These are phyloP conservation scores for Sphagnum magellanicum DNA, from an alignment of 228 moss, liverwort and hornwort species.

Conservation along the genomic window DNA sequence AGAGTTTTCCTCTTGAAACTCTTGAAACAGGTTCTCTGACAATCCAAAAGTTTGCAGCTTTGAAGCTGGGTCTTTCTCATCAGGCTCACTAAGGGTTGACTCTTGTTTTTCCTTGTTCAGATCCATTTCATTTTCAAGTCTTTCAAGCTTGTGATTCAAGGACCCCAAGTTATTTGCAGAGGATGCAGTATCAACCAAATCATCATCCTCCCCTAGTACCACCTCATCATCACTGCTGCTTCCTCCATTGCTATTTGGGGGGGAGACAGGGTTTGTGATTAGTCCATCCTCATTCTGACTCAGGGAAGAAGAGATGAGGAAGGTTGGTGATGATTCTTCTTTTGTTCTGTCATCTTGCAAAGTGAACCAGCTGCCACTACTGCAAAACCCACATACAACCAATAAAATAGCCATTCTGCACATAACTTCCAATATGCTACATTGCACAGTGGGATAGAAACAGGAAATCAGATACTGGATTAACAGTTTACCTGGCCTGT, in stretches of 20 bases:
- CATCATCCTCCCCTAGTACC: slow-evolving; percentile 49
- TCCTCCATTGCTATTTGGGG: slow-evolving; percentile 45
- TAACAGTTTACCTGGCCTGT: slow-evolving; percentile 28
- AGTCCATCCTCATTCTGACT: slow-evolving; percentile 37
- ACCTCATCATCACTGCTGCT: slow-evolving; percentile 60
- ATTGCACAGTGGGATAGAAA: background rate
- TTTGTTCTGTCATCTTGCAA: slow-evolving; percentile 44
- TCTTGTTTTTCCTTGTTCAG: slow-evolving; percentile 15
- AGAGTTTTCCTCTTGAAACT: slow-evolving; percentile 13
- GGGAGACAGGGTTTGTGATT: slow-evolving; percentile 29
- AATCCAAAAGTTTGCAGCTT: slow-evolving; percentile 34
- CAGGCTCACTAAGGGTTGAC: slow-evolving; percentile 7
- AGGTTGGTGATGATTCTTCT: slow-evolving; percentile 27
- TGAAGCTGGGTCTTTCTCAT: slow-evolving; percentile 21
- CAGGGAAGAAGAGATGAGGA: slow-evolving; percentile 36
- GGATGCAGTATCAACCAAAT: slow-evolving; percentile 43
- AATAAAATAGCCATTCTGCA: background rate
- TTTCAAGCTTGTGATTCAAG: slow-evolving; percentile 15
- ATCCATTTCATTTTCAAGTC: slow-evolving; percentile 18
- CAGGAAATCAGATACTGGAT: background rate
- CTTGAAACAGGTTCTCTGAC: slow-evolving; percentile 29
- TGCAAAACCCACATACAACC: slow-evolving; percentile 1
- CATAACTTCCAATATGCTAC: background rate
- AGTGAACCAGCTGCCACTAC: slow-evolving; percentile 40
- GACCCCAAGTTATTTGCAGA: slow-evolving; percentile 17